These are phyloP conservation scores for Physcomitrium patens DNA, from an alignment of 225 moss, liverwort and hornwort species.

Conservation along the genomic window DNA sequence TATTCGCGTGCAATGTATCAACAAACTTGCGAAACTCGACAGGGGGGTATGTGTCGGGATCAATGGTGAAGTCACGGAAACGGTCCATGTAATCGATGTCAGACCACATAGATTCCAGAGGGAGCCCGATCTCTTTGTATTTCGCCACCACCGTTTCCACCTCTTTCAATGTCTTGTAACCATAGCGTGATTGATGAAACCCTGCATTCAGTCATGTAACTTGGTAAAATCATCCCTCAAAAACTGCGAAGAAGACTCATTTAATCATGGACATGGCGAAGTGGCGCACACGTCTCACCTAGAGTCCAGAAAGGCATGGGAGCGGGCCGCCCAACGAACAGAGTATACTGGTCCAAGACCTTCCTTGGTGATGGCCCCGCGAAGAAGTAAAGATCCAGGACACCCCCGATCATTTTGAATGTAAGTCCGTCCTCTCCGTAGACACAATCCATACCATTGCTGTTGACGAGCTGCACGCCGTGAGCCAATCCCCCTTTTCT, in stretches of 20 bases:
- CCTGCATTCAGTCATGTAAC: slow-evolving; percentile 34
- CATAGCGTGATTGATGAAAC: slow-evolving; percentile 69
- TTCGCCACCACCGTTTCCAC: slow-evolving; percentile 51
- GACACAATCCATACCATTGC: slow-evolving; percentile 90
- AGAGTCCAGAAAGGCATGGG: slow-evolving; percentile 93
- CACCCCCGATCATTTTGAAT: slow-evolving; percentile 73
- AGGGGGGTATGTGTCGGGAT: slow-evolving; percentile 48
- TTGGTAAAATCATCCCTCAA: neutral
- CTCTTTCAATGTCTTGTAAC: slow-evolving; percentile 52
- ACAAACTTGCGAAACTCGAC: slow-evolving; percentile 53
- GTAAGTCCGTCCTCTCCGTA: slow-evolving; percentile 53
- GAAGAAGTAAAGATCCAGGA: slow-evolving; percentile 87
- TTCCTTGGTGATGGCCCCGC: slow-evolving; percentile 69
- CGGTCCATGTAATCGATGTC: slow-evolving; percentile 74
- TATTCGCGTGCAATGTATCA: slow-evolving; percentile 61
- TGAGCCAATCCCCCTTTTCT: slow-evolving; percentile 63
- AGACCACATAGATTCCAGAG: slow-evolving; percentile 66
- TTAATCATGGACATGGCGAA: too few species aligned
- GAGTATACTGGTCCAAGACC: slow-evolving; percentile 84
- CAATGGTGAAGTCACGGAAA: slow-evolving; percentile 56
- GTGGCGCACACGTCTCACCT: slow-evolving; percentile 44
- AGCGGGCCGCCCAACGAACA: slow-evolving; percentile 82
- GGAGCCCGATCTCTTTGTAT: slow-evolving; percentile 51
- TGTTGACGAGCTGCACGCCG: slow-evolving; percentile 85
- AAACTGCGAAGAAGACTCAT: too few species aligned